These are phyloP conservation scores for Rubroboletus satanas DNA, from an alignment of 768 basidiomycete genomes.

Conservation along the genomic window DNA sequence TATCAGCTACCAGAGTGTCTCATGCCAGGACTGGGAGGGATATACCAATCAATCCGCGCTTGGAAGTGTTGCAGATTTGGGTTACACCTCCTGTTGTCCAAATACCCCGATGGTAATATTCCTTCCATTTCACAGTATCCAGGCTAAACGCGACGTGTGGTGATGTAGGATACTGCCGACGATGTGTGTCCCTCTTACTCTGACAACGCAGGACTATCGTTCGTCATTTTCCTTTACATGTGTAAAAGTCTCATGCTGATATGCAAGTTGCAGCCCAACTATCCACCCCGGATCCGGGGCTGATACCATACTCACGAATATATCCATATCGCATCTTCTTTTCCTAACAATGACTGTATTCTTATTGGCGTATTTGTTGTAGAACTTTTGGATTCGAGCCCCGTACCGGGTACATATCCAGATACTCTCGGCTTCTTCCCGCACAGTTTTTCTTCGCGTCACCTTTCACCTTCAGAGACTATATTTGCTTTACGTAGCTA, in stretches of 20 bases:
- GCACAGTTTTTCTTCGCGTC: not conserved
- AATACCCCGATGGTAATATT: conserved; percentile 54
- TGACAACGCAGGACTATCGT: conserved; percentile 63
- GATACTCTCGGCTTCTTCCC: not conserved
- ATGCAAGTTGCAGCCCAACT: conserved; percentile 26
- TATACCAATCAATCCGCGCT: conserved; percentile 54
- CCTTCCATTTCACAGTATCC: not conserved
- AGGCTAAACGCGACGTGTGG: conserved; percentile 3
- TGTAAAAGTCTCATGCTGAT: conserved; percentile 1
- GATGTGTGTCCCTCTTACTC: conserved; percentile 70
- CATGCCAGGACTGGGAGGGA: conserved; percentile 69
- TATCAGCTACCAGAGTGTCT: conserved; percentile 61
- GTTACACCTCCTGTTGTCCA: conserved; percentile 67
- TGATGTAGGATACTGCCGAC: conserved; percentile 39
- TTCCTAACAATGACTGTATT: conserved; percentile 16
- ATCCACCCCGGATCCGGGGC: conserved; percentile 25
- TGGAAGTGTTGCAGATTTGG: conserved; percentile 61
- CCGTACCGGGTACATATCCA: not conserved
- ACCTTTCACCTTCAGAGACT: not conserved
- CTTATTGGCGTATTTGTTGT: conserved; percentile 16
- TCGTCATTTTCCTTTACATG: conserved; percentile 18
- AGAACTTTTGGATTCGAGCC: conserved; percentile 5
- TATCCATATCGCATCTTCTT: conserved; percentile 20
- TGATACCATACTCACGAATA: conserved; percentile 7
- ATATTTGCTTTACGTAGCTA: not conserved